phyloP scores from a whole-genome alignment of 2,329 filamentous ascomycete species.

The Scorias spongiosa region DNA sequence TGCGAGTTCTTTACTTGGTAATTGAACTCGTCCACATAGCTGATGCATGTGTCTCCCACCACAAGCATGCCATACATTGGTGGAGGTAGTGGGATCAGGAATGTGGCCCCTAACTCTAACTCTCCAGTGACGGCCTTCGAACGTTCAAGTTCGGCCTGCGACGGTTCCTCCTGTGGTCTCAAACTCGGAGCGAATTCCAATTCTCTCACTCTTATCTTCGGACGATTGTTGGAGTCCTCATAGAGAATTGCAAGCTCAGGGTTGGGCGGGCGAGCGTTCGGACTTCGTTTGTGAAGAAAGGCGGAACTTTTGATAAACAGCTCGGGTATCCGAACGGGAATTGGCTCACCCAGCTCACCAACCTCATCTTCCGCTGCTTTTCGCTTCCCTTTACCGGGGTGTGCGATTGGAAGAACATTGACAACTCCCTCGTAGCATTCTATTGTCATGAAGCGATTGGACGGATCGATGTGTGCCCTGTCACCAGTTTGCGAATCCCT shows the following conservation, averaged over 20 bases:
- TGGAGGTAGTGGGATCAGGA: conserved; percentile 45
- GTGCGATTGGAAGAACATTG: conserved; percentile 46
- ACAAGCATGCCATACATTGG: conserved; percentile 37
- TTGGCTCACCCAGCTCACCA: conserved; percentile 45
- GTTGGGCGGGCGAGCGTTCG: conserved; percentile 25
- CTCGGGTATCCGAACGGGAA: conserved; percentile 48
- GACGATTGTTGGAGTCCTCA: conserved; percentile 35
- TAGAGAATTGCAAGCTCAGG: conserved; percentile 51
- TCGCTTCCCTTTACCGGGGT: conserved; percentile 37
- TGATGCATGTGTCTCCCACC: conserved; percentile 50
- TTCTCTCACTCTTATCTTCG: conserved; percentile 39
- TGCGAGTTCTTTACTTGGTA: conserved; percentile 51
- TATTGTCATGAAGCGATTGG: conserved; percentile 50
- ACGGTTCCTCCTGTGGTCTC: conserved; percentile 30
- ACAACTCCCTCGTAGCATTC: conserved; percentile 56
- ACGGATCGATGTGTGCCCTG: conserved; percentile 70
- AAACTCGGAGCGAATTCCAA: conserved; percentile 34
- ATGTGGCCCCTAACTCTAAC: conserved; percentile 44
- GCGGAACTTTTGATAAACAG: conserved; percentile 50
- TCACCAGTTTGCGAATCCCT: conserved; percentile 71
- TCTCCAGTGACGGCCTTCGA: conserved; percentile 33
- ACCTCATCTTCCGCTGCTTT: conserved; percentile 31
- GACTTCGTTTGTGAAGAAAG: conserved; percentile 43
- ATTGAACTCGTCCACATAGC: conserved; percentile 64
- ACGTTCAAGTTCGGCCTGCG: conserved; percentile 38